Evolutionary conservation across 2,329 filamentous ascomycete genomes (phyloP), one percentile per base, ranked within the genome.

Genomic region (Ascochyta lentis): DNA sequence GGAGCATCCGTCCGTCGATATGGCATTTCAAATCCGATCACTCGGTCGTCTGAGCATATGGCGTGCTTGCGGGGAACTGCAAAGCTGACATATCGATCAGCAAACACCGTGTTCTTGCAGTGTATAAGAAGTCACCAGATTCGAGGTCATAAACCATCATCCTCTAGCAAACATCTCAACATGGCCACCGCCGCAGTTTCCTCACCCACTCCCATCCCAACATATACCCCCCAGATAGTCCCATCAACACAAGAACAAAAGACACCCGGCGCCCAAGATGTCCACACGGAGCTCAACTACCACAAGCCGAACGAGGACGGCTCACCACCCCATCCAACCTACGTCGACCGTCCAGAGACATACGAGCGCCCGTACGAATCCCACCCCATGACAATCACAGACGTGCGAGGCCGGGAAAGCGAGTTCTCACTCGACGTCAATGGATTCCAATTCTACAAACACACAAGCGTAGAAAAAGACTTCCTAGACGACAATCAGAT

Each of bases 381-480:
- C 4, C 68, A 73, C 37, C 54, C 60, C 6, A 65, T 65, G 6
- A 71, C 65, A 3, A 65, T 82, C 33, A 74, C 75, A 29, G 81
- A 83, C 59, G 75, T 82, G 24, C 67, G 75, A 16, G 81, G 80
- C 0, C 70, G 76, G 6, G 79, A 81, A 61, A 63, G 73, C 6
- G 66, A 77, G 16, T 80, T 74, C 59, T 77, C 66, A 1, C 69
- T 81, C 1, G 78, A 80, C 49, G 68, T 57, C 4, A 78, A 75
- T 27, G 79, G 75, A 6, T 77, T 77, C 56, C 65, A 76, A 49
- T 60, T 76, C 33, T 63, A 72, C 56, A 60, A 64, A 13, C 64
- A 73, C 39, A 58, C 44, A 15, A 71, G 67, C 26, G 42, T 42
- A 3, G 74, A 76, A 58, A 76, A 74, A 48, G 70, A 72, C 3